Conservation (phyloP, 306 rosid genomes). For the Geum urbanum region DNA sequence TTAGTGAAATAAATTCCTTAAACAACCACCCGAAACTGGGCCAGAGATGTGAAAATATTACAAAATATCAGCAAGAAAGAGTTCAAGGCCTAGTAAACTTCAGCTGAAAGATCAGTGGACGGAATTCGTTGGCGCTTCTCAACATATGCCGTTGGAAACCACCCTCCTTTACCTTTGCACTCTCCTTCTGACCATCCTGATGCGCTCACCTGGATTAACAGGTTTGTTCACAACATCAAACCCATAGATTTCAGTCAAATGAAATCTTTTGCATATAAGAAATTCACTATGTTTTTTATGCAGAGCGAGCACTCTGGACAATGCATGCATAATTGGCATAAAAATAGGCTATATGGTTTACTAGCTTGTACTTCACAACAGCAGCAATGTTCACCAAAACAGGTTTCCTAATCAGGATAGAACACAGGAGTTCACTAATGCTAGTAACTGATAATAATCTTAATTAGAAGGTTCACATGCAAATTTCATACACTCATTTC, state of each 20-base stretch:
- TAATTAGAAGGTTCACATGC: background rate
- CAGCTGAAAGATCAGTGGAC: conserved; percentile 40
- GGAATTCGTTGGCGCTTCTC: conserved; percentile 88
- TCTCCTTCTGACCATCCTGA: conserved; percentile 99
- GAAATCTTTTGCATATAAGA: background rate
- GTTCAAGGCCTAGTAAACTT: conserved; percentile 45
- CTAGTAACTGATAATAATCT: background rate
- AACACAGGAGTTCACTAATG: background rate
- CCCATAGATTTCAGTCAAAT: background rate
- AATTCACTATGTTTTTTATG: too few species aligned
- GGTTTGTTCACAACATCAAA: background rate
- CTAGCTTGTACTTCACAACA: background rate
- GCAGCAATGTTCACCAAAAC: background rate
- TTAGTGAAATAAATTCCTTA: too few species aligned
- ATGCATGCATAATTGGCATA: background rate
- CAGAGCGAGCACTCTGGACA: background rate
- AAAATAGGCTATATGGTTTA: background rate
- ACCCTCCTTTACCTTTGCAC: conserved; percentile 82
- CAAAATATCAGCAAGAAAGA: conserved; percentile 16
- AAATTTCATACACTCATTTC: background rate
- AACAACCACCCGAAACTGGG: too few species aligned
- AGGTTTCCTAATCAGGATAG: background rate
- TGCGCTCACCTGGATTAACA: conserved; percentile 51
- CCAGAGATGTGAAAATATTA: background rate
- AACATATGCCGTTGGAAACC: conserved; percentile 85